A percentile compares a stretch with the other conserved stretches of the same genome.
Evolutionary conservation across 306 rosid species (phyloP).

Genomic region (Alnus rubra): DNA sequence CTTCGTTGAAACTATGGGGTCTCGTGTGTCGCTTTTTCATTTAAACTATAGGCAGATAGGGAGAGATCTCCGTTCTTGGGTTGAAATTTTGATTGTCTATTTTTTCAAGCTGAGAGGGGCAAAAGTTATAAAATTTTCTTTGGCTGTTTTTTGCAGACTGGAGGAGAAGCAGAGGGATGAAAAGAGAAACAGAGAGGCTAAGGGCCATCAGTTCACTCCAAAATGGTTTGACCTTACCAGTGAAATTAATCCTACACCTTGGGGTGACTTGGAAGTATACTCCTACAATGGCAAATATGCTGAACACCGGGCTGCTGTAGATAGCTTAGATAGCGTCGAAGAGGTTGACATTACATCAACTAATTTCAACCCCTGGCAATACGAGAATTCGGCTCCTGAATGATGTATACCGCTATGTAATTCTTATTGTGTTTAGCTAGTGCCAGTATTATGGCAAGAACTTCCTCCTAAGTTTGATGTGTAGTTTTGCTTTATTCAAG

Average conservation of each 20-base stretch:
- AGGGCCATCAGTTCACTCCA: conserved; percentile 54
- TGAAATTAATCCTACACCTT: conserved; percentile 66
- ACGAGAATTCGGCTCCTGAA: conserved; percentile 44
- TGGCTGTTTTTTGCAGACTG: conserved; percentile 39
- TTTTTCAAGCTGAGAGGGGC: no score
- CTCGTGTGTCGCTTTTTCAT: not conserved
- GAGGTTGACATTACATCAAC: conserved; percentile 38
- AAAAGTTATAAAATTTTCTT: no score
- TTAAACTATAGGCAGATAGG: not conserved
- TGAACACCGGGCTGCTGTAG: conserved; percentile 50
- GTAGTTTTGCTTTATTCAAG: conserved; percentile 18
- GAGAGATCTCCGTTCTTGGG: not conserved
- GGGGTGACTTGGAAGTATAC: conserved; percentile 84
- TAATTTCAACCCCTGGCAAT: conserved; percentile 86
- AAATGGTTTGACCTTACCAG: conserved; percentile 74
- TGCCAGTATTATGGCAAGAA: conserved; percentile 17
- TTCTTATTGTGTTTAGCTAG: conserved; percentile 9
- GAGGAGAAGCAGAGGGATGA: conserved; percentile 87
- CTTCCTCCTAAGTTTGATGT: not conserved
- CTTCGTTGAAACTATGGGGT: not conserved
- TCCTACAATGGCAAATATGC: conserved; percentile 68
- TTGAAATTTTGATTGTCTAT: not conserved
- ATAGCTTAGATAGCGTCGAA: conserved; percentile 43
- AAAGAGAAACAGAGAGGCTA: conserved; percentile 62
- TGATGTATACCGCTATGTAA: conserved; percentile 7